Conservation (phyloP, 139 green algal species). For the Chlorella sp. region DNA sequence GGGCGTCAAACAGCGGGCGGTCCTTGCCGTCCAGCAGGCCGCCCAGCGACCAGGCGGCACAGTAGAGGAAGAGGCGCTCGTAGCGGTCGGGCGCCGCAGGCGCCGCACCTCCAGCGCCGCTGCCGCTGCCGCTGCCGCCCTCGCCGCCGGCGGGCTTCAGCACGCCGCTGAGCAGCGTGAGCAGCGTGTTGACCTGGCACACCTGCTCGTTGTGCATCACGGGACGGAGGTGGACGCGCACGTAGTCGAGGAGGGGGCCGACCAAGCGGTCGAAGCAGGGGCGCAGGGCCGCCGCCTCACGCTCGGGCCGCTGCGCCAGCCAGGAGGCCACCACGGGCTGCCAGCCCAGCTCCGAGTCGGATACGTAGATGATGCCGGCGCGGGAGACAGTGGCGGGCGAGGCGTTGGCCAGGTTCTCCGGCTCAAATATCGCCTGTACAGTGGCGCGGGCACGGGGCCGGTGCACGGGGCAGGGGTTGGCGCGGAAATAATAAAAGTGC, state of each 20-base stretch:
- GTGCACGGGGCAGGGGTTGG: too few relatives aligned
- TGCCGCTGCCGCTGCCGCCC: background rate
- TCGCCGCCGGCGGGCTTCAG: conserved; percentile 41
- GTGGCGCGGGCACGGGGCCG: background rate
- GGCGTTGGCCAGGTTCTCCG: conserved; percentile 94
- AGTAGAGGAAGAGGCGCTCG: conserved; percentile 91
- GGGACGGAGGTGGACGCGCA: conserved; percentile 70
- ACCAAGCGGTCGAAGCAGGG: conserved; percentile 88
- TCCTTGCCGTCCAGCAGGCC: conserved; percentile 81
- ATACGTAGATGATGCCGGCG: conserved; percentile 94
- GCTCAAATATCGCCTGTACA: conserved; percentile 82
- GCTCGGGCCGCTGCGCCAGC: conserved; percentile 54
- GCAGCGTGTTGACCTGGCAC: conserved; percentile 76
- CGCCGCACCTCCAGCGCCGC: too few relatives aligned
- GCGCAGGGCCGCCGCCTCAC: conserved; percentile 62
- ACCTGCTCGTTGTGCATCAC: conserved; percentile 89
- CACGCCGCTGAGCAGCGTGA: conserved; percentile 80
- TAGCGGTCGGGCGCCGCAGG: conserved; percentile 49
- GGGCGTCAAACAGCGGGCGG: conserved; percentile 70
- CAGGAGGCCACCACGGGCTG: conserved; percentile 82
- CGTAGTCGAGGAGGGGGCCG: conserved; percentile 71
- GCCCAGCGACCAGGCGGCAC: conserved; percentile 82
- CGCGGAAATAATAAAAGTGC: too few relatives aligned
- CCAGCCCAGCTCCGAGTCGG: conserved; percentile 89
- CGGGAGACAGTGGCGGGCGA: conserved; percentile 92